Conservation (phyloP, 2,329 filamentous ascomycete species). For the Coniochaeta ligniaria region DNA sequence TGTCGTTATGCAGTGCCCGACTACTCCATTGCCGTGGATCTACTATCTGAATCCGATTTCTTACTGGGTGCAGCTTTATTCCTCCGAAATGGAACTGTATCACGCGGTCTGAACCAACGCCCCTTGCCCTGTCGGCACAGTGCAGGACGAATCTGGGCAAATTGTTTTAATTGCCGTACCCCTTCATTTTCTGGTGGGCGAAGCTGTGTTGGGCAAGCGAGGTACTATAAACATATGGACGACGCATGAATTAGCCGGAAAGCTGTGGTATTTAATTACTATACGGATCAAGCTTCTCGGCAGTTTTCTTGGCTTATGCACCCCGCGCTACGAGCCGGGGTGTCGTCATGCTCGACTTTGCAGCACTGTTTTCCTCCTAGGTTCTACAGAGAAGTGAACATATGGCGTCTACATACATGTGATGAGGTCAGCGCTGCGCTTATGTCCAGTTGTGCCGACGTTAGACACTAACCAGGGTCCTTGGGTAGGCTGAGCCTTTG, state of each 20-base stretch:
- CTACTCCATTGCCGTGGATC: not conserved
- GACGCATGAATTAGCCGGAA: not conserved
- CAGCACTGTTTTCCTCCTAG: too few relatives aligned
- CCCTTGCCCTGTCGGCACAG: not conserved
- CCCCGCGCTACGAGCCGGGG: not conserved
- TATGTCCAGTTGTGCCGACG: too few relatives aligned
- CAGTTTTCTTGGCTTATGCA: slow-evolving; percentile 3
- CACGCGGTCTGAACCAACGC: not conserved
- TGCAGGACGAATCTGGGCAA: not conserved
- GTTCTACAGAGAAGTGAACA: too few relatives aligned
- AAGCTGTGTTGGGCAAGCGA: not conserved
- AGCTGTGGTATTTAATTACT: not conserved
- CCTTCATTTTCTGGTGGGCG: not conserved
- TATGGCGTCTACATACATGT: too few relatives aligned
- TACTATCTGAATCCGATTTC: not conserved
- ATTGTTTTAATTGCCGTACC: not conserved
- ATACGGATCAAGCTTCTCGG: not conserved
- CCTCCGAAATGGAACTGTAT: not conserved
- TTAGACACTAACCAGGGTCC: too few relatives aligned
- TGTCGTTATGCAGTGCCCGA: not conserved
- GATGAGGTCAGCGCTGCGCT: too few relatives aligned
- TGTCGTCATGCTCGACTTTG: too few relatives aligned
- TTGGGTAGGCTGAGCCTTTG: too few relatives aligned
- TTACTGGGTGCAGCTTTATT: not conserved
- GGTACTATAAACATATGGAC: not conserved